Percentiles rank a stretch among this genome's conserved stretches.
These are phyloP conservation scores for Fusarium sp. DNA, from an alignment of 2,329 filamentous ascomycete species.

Conservation along the genomic window DNA sequence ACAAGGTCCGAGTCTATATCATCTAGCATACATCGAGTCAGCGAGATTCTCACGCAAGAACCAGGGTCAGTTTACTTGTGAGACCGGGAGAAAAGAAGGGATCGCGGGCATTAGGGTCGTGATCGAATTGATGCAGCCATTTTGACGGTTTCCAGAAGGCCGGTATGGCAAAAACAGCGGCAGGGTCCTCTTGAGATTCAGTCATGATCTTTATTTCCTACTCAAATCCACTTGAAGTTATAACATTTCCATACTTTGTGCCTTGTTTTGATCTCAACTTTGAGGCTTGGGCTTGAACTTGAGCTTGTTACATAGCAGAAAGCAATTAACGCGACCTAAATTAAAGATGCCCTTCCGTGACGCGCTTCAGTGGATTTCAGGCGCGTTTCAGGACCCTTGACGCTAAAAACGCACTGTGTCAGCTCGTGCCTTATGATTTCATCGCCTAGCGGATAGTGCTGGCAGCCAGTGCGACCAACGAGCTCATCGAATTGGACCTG, in stretches of 20 bases:
- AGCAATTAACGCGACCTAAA: conserved; percentile 38
- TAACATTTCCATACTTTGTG: conserved; percentile 26
- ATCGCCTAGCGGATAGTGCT: conserved; percentile 4
- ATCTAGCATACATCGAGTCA: conserved; percentile 20
- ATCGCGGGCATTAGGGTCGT: conserved; percentile 32
- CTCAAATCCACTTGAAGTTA: background rate
- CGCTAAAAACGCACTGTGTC: conserved; percentile 22
- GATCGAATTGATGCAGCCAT: conserved; percentile 56
- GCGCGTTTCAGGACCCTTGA: conserved; percentile 28
- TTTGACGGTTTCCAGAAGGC: conserved; percentile 70
- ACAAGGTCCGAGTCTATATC: conserved; percentile 31
- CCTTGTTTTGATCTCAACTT: conserved; percentile 11
- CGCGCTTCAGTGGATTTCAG: conserved; percentile 29
- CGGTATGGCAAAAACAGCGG: conserved; percentile 73
- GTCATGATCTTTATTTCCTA: conserved; percentile 47
- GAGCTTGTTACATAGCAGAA: conserved; percentile 7
- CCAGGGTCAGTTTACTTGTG: conserved; percentile 45
- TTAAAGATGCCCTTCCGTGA: conserved; percentile 31
- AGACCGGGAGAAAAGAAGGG: conserved; percentile 62
- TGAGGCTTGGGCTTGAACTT: background rate
- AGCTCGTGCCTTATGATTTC: conserved; percentile 34
- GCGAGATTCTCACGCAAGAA: background rate
- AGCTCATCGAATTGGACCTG: conserved; percentile 7
- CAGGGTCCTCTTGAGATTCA: conserved; percentile 58
- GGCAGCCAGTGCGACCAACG: background rate